Evolutionary conservation across 148 eudicot species (phyloP), one percentile per base, ranked within the genome.

Genomic region (Fagopyrum tataricum): DNA sequence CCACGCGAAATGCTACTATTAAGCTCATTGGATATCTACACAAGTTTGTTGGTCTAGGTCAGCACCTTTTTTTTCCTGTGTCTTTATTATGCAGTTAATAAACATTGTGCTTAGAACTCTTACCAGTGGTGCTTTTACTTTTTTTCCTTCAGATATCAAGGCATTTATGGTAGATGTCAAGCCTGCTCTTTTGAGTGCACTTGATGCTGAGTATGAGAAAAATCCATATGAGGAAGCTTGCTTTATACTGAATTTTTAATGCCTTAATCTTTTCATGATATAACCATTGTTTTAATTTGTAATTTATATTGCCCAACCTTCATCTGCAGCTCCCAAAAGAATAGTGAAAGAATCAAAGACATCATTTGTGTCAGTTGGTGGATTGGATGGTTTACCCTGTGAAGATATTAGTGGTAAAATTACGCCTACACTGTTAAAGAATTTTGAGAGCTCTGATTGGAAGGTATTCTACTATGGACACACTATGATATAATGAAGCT

Each of bases 171-270:
- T 86, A 5, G 99, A 96, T 80, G 97, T 96, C 66, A 96, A 96
- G 75, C 99, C 99, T 77, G 99, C 99, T 66, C 99, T 96, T 84
- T 90, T 92, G 69, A 96, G 95, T 87, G 91, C 92, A 43, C 96
- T 96, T 79, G 99, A 96, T 79, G 90, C 97, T n/a, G 99, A 96
- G 81, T 96, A 84, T 84, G 99, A 96, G 48, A 96, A 92, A 80
- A 96, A 96, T 83, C 99, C 99, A 42, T 92, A 82, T 72, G 97
- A 96, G 95, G 99, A 90, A 80, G 42, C 41, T 11, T 20, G 20
- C 31, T 72, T 40, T n/a, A 13, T 26, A 48, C 37, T 44, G 51
- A 44, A 49, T 43, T 24, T n/a, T 43, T 5, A 43, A 7, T 70
- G 7, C n/a, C 26, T 71, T 5, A 41, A 69, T 12, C 13, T 42